Conservation (phyloP, 495 filamentous ascomycete species). For the Thermochaetoides thermophila region DNA sequence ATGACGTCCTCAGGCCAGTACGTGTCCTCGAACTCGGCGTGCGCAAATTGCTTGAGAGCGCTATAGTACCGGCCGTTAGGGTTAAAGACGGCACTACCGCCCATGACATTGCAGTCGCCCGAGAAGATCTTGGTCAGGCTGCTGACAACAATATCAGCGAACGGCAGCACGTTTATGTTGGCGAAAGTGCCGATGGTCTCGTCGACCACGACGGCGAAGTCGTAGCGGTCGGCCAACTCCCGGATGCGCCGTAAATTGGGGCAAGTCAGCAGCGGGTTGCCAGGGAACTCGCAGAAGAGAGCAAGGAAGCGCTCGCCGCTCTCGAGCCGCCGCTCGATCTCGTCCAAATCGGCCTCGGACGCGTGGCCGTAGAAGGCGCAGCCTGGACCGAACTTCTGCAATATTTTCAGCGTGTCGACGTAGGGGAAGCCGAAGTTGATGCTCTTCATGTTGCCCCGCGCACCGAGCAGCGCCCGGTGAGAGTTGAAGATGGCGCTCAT, state of each 20-base stretch:
- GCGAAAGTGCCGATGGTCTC: conserved; percentile 94
- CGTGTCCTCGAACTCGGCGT: conserved; percentile 63
- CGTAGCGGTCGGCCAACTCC: conserved; percentile 61
- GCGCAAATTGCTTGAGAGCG: conserved; percentile 45
- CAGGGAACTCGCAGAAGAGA: conserved; percentile 88
- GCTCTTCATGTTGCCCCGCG: conserved; percentile 46
- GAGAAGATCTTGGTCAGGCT: conserved; percentile 95
- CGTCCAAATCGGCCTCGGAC: conserved; percentile 67
- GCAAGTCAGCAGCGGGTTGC: conserved; percentile 76
- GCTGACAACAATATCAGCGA: conserved; percentile 82
- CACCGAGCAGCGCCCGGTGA: conserved; percentile 54
- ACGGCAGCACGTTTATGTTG: conserved; percentile 82
- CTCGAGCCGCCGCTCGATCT: conserved; percentile 58
- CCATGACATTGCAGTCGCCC: conserved; percentile 97
- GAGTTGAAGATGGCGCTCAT: conserved; percentile 92
- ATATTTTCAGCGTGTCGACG: conserved; percentile 86
- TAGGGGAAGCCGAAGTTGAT: conserved; percentile 82
- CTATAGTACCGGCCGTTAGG: conserved; percentile 59
- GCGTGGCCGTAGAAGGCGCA: conserved; percentile 83
- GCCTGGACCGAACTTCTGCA: conserved; percentile 88
- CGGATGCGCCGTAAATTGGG: conserved; percentile 75
- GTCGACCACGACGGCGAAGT: conserved; percentile 84
- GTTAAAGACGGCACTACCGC: conserved; percentile 76
- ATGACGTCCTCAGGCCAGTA: conserved; percentile 88
- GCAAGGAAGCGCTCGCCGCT: conserved; percentile 66